A percentile compares a stretch with the other conserved stretches of the same genome.
phyloP scores from a whole-genome alignment of 768 basidiomycete genomes.

The Scleroderma citrinum region DNA sequence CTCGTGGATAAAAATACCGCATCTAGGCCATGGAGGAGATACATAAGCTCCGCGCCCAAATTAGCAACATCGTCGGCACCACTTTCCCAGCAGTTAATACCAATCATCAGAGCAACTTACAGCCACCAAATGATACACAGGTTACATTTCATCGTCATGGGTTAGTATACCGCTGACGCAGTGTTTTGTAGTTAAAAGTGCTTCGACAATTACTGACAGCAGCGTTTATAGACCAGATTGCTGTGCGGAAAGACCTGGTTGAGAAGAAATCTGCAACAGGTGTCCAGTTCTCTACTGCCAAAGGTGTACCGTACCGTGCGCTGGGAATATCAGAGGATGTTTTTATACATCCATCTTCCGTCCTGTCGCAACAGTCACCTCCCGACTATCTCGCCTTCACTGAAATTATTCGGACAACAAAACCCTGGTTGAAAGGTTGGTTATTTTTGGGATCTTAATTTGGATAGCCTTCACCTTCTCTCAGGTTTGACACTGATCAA shows the following conservation, averaged over 20 bases:
- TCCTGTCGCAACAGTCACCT: conserved; percentile 59
- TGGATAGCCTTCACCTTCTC: conserved; percentile 1
- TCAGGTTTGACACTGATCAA: conserved; percentile 81
- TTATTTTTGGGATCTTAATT: not conserved
- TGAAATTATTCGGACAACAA: conserved; percentile 73
- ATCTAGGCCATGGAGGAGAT: conserved; percentile 96
- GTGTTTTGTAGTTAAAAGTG: conserved; percentile 74
- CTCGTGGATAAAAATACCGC: conserved; percentile 1
- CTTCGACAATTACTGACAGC: conserved; percentile 83
- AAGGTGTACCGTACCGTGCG: conserved; percentile 79
- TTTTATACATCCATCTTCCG: conserved; percentile 88
- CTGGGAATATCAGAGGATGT: conserved; percentile 80
- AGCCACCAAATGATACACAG: conserved; percentile 76
- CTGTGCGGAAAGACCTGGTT: conserved; percentile 80
- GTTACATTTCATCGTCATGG: conserved; percentile 31
- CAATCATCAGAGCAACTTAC: conserved; percentile 57
- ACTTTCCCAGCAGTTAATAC: conserved; percentile 64
- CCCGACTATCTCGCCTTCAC: conserved; percentile 85
- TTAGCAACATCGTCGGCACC: conserved; percentile 75
- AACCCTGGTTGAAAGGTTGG: conserved; percentile 76
- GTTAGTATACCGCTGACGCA: conserved; percentile 2
- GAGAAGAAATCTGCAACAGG: conserved; percentile 54
- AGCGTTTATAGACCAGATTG: conserved; percentile 93
- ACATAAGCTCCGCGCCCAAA: conserved; percentile 88
- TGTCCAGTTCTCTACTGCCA: conserved; percentile 64